These are phyloP conservation scores for Candida ovalis DNA, from an alignment of 805 yeast species.

Conservation along the genomic window DNA sequence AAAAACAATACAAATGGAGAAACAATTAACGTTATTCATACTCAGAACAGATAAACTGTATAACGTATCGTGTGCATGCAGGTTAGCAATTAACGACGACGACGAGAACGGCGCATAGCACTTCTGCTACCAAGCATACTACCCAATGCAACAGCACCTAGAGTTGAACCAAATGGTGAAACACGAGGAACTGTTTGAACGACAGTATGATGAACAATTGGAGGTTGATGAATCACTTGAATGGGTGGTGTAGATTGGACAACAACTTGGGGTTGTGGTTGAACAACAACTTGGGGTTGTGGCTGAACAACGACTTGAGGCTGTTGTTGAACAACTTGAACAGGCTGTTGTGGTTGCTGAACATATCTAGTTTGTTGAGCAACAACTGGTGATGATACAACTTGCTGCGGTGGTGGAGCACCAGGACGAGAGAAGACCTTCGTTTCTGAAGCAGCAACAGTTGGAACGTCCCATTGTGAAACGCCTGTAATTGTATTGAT, in stretches of 20 bases:
- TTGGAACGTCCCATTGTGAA: conserved; percentile 32
- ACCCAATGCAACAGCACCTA: not conserved
- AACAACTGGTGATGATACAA: not conserved
- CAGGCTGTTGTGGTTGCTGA: not conserved
- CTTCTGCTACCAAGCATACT: not conserved
- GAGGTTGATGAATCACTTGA: not conserved
- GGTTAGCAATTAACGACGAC: not conserved
- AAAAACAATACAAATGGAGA: too few relatives aligned
- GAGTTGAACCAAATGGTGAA: not conserved
- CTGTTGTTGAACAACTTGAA: conserved; percentile 1
- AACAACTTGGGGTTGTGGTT: not conserved
- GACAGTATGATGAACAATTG: not conserved
- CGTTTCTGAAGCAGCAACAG: conserved; percentile 2
- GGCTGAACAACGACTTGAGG: conserved; percentile 1
- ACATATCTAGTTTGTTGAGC: not conserved
- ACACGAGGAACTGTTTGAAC: not conserved
- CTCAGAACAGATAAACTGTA: too few relatives aligned
- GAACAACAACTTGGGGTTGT: conserved; percentile 1
- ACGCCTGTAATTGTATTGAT: conserved; percentile 27
- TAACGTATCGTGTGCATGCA: not conserved
- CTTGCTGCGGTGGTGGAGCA: not conserved
- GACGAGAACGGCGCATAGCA: not conserved
- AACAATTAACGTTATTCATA: too few relatives aligned
- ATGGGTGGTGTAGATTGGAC: not conserved
- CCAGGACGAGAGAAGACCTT: not conserved